phyloP scores from a whole-genome alignment of 306 rosid genomes.

The Acmispon strigosus region DNA sequence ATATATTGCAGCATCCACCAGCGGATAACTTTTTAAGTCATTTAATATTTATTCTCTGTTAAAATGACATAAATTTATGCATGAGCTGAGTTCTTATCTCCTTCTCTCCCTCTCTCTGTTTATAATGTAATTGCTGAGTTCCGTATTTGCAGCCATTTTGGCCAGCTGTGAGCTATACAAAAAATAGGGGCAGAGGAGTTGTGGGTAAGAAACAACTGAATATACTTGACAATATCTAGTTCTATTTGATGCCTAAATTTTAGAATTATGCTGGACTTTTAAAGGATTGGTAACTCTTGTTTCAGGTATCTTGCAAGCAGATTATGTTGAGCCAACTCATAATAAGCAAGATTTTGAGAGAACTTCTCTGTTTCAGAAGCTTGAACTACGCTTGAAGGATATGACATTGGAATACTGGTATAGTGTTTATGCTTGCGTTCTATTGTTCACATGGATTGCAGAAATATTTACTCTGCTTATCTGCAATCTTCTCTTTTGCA shows the following conservation, averaged over 20 bases:
- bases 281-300: constrained; percentile 1
- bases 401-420: constrained; percentile 92
- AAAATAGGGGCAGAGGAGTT: constrained; percentile 61
- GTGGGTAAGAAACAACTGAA: constrained; percentile 51
- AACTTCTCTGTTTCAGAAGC: constrained; percentile 75
- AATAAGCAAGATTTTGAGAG: constrained; percentile 93
- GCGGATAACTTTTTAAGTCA: background rate
- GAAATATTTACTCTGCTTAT: background rate
- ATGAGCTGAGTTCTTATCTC: background rate
- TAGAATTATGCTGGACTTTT: background rate
- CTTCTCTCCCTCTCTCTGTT: background rate
- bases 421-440: constrained; percentile 5
- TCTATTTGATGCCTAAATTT: constrained; percentile 4
- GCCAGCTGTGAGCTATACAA: constrained; percentile 47
- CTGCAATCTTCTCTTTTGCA: background rate
- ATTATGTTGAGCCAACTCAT: constrained; percentile 74
- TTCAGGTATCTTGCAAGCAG: constrained; percentile 71
- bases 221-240: background rate
- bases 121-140: background rate
- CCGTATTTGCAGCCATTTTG: constrained; percentile 73
- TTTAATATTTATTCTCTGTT: constrained; percentile 5
- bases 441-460: background rate
- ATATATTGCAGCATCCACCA: background rate
- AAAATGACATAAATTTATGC: background rate
- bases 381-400: constrained; percentile 69